Percentiles rank a stretch among this genome's conserved stretches.
Evolutionary conservation across 345 rosid species (phyloP).

Genomic region (Euphorbia peplus): DNA sequence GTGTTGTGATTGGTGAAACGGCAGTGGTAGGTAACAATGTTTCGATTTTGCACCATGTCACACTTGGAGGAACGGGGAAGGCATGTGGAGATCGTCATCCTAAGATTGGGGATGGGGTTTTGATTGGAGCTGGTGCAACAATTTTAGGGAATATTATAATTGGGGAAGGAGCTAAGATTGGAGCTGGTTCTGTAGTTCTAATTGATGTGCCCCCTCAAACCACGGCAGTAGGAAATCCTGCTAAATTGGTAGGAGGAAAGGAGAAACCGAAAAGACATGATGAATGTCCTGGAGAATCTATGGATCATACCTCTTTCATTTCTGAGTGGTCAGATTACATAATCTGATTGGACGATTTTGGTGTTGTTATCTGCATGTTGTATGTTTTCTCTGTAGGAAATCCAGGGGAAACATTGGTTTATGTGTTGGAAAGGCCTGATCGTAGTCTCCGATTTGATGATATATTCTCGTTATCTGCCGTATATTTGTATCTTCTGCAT

Average conservation of each 20-base stretch:
- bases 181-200: conserved; percentile 88
- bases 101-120: conserved; percentile 86
- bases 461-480: not conserved
- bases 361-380: not conserved
- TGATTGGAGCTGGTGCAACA: conserved; percentile 94
- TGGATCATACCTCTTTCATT: conserved; percentile 96
- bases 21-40: conserved; percentile 92
- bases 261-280: conserved; percentile 58
- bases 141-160: conserved; percentile 80
- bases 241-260: conserved; percentile 88
- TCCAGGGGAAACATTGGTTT: not conserved
- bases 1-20: conserved; percentile 88
- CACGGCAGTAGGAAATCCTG: conserved; percentile 93
- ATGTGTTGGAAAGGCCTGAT: not conserved
- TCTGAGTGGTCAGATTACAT: conserved; percentile 91
- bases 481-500: not conserved
- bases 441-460: too few relatives aligned
- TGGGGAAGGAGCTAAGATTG: conserved; percentile 88
- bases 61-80: conserved; percentile 92
- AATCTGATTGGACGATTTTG: conserved; percentile 29
- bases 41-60: conserved; percentile 85
- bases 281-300: conserved; percentile 87
- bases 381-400: not conserved
- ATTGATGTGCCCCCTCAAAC: conserved; percentile 72
- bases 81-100: conserved; percentile 82